phyloP scores from a whole-genome alignment of 2,329 filamentous ascomycete species.

The Keithomyces neogunnii region DNA sequence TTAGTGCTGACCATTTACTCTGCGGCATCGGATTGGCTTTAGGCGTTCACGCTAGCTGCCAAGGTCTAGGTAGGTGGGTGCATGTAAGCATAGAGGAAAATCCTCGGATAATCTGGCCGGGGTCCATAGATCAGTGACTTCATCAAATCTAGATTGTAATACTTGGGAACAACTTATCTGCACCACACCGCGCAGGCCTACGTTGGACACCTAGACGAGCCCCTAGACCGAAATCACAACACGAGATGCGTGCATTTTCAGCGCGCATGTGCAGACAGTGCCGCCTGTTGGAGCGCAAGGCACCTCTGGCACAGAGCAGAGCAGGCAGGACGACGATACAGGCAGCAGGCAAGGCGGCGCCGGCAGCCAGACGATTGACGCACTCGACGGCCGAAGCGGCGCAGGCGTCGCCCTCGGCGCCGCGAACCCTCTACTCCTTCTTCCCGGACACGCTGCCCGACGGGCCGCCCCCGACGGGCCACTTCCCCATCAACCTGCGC shows the following conservation, averaged over 20 bases:
- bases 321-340: background rate
- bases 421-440: constrained; percentile 68
- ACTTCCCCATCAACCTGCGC: constrained; percentile 65
- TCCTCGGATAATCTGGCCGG: background rate
- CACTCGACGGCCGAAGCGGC: background rate
- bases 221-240: too few species aligned
- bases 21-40: background rate
- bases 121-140: too few species aligned
- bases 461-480: constrained; percentile 69
- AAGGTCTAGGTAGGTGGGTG: background rate
- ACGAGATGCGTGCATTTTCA: background rate
- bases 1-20: background rate
- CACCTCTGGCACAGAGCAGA: background rate
- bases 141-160: too few species aligned
- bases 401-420: background rate
- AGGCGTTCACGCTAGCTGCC: background rate
- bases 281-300: constrained; percentile 19
- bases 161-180: too few species aligned
- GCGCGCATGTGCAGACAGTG: constrained; percentile 22
- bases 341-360: background rate
- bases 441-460: constrained; percentile 72
- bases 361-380: background rate
- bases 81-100: background rate
- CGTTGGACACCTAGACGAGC: too few species aligned
- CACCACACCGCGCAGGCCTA: too few species aligned